Percentiles rank a stretch among this genome's conserved stretches.
These are phyloP conservation scores for Platanthera guangdongensis DNA, from an alignment of 106 monocot species.

Conservation along the genomic window DNA sequence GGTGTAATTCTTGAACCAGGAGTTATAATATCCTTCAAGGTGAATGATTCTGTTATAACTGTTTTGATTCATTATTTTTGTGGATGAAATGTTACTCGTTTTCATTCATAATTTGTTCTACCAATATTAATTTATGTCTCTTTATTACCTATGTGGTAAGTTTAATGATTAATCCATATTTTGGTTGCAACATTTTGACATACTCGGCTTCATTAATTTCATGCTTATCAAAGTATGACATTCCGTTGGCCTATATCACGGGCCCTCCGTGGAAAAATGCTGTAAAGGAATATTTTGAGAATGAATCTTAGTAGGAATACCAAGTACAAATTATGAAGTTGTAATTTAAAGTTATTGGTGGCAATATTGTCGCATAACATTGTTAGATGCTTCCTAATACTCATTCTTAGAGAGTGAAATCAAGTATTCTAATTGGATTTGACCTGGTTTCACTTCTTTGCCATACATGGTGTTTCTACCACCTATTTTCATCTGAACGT, in stretches of 20 bases:
- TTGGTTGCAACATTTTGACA: not conserved
- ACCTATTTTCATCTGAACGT: too few species aligned
- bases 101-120: slow-evolving; percentile 1
- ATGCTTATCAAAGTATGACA: not conserved
- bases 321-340: not conserved
- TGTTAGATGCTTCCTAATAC: not conserved
- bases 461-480: too few species aligned
- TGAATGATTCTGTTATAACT: slow-evolving; percentile 18
- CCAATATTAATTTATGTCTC: not conserved
- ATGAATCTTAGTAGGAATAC: not conserved
- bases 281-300: not conserved
- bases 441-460: too few species aligned
- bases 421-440: too few species aligned
- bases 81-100: not conserved
- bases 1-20: slow-evolving; percentile 83
- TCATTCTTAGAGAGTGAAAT: not conserved
- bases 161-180: not conserved
- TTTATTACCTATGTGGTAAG: not conserved
- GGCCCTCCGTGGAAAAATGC: not conserved
- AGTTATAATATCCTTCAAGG: slow-evolving; percentile 91
- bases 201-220: not conserved
- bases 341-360: not conserved
- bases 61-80: not conserved
- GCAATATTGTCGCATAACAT: not conserved
- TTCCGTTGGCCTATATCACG: not conserved